phyloP scores from a whole-genome alignment of 164 flowering plant species.

The Cinnamomum chago region DNA sequence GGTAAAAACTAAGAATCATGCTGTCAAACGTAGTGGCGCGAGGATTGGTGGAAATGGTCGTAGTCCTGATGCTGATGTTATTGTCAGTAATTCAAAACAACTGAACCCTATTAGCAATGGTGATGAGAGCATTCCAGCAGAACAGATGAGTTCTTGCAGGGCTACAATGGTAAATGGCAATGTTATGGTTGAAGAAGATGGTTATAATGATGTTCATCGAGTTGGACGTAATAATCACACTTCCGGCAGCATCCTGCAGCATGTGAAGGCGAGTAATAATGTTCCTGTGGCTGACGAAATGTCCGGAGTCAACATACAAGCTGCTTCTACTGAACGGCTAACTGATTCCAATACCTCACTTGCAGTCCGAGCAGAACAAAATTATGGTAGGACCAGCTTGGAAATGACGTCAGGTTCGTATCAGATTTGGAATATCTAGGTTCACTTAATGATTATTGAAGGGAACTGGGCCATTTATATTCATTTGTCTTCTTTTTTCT shows the following conservation, averaged over 20 bases:
- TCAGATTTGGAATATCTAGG: background rate
- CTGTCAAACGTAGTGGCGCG: constrained; percentile 30
- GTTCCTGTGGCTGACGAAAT: constrained; percentile 31
- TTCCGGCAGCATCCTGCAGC: constrained; percentile 26
- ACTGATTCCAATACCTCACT: constrained; percentile 32
- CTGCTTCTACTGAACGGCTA: constrained; percentile 33
- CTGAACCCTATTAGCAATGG: constrained; percentile 40
- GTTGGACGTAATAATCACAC: constrained; percentile 30
- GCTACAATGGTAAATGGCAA: constrained; percentile 40
- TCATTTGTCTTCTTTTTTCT: background rate
- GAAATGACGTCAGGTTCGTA: constrained; percentile 52
- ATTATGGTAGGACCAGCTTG: constrained; percentile 32
- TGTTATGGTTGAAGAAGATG: constrained; percentile 36
- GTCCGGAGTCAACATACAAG: constrained; percentile 36
- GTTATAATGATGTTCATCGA: constrained; percentile 35
- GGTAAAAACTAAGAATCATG: constrained; percentile 42
- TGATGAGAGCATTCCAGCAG: constrained; percentile 37
- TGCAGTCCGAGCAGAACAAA: constrained; percentile 39
- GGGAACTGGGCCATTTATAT: background rate
- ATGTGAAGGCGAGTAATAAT: constrained; percentile 31
- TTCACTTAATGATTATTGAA: background rate
- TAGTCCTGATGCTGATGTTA: constrained; percentile 40
- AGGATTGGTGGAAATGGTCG: constrained; percentile 48
- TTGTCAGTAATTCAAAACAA: constrained; percentile 30
- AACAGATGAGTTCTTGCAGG: constrained; percentile 45